Conservation (phyloP, 192 early-diverging fungal genomes). For the Linnemannia schmuckeri region DNA sequence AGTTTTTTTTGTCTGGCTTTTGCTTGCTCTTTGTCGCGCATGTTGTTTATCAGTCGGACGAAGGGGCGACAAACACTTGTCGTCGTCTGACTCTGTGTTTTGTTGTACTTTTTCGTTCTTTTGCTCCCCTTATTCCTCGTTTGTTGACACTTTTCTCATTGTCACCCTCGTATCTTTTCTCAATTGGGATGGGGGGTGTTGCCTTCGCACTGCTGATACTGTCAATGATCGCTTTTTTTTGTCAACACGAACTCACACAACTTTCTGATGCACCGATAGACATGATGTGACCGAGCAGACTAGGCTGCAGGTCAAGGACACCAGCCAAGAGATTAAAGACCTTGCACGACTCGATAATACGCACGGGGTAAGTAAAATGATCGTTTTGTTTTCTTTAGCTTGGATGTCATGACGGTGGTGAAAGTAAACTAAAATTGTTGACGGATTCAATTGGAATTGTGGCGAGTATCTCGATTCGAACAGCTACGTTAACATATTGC, state of each 20-base stretch:
- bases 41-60: too few species aligned
- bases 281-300: constrained; percentile 87
- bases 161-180: not conserved
- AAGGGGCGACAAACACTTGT: too few species aligned
- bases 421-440: not conserved
- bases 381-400: not conserved
- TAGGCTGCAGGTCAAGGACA: constrained; percentile 83
- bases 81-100: not conserved
- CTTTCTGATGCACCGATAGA: constrained; percentile 43
- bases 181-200: not conserved
- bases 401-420: not conserved
- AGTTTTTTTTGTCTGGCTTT: not conserved
- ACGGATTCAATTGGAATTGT: not conserved
- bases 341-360: constrained; percentile 73
- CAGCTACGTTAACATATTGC: not conserved
- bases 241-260: not conserved
- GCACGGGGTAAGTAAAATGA: constrained; percentile 33
- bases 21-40: not conserved
- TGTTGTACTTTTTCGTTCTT: not conserved
- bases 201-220: not conserved
- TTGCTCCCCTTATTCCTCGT: not conserved
- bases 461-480: not conserved
- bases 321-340: constrained; percentile 81
- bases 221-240: not conserved
- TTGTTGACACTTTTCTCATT: not conserved